phyloP scores from a whole-genome alignment of 148 eudicot species.

The Beta vulgaris region DNA sequence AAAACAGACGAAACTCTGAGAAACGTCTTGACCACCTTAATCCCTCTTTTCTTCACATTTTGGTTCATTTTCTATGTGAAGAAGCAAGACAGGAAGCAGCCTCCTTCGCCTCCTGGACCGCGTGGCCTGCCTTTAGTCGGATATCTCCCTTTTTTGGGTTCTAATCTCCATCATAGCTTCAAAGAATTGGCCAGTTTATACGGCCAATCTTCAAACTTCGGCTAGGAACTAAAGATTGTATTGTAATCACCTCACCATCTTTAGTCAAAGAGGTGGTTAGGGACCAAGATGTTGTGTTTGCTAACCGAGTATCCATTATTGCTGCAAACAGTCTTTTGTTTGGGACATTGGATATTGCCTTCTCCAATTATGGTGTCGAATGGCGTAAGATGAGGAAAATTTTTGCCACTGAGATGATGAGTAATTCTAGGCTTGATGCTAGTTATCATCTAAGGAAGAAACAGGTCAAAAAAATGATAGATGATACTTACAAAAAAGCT shows the following conservation, averaged over 20 bases:
- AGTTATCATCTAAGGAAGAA: neutral
- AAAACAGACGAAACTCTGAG: neutral
- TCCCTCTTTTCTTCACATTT: neutral
- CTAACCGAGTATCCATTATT: conserved; percentile 32
- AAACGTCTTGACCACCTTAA: neutral
- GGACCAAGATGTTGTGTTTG: conserved; percentile 37
- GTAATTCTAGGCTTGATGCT: conserved; percentile 29
- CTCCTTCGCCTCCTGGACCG: conserved; percentile 38
- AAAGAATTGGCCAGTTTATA: conserved; percentile 22
- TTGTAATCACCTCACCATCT: conserved; percentile 39
- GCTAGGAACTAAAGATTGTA: conserved; percentile 33
- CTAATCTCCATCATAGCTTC: conserved; percentile 29
- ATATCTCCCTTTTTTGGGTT: too few relatives aligned
- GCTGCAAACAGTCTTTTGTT: conserved; percentile 16
- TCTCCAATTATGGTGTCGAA: conserved; percentile 25
- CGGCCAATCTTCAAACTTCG: conserved; percentile 38
- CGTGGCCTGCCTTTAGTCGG: too few relatives aligned
- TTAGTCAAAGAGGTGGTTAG: conserved; percentile 38
- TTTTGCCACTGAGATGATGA: conserved; percentile 37
- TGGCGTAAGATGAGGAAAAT: conserved; percentile 41
- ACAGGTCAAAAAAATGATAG: conserved; percentile 15
- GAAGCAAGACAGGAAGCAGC: neutral
- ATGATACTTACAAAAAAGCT: neutral
- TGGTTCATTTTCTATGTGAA: neutral
- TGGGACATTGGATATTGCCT: conserved; percentile 30